phyloP scores from a whole-genome alignment of 129 eudicot species.

The Solidago caesia region DNA sequence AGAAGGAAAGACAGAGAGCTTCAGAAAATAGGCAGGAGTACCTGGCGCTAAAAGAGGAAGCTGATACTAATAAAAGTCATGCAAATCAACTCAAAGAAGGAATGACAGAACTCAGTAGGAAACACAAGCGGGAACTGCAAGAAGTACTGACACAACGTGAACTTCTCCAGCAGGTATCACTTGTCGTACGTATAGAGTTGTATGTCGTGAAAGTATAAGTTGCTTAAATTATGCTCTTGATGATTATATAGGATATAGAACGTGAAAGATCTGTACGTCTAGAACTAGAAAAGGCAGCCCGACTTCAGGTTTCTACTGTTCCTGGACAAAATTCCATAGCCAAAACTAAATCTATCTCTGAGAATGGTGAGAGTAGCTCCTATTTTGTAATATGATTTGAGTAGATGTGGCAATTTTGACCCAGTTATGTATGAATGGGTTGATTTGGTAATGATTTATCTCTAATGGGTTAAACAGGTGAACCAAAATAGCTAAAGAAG shows the following conservation, averaged over 20 bases:
- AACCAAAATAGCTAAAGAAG: too few species aligned
- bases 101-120: conserved; percentile 63
- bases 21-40: conserved; percentile 85
- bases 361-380: conserved; percentile 53
- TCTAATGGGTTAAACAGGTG: too few species aligned
- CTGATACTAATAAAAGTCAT: conserved; percentile 74
- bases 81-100: conserved; percentile 73
- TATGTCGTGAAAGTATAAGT: neutral
- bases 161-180: conserved; percentile 79
- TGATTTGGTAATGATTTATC: too few species aligned
- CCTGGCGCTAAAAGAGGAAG: conserved; percentile 81
- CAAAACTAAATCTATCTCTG: conserved; percentile 48
- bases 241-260: conserved; percentile 64
- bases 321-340: conserved; percentile 49
- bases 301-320: conserved; percentile 41
- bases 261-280: conserved; percentile 69
- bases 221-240: conserved; percentile 18
- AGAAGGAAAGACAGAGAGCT: conserved; percentile 88
- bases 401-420: too few species aligned
- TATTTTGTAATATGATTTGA: neutral
- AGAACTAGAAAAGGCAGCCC: conserved; percentile 72
- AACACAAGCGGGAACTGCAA: conserved; percentile 76
- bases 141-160: conserved; percentile 68
- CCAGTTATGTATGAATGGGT: too few species aligned
- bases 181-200: neutral